Evolutionary conservation across 352 stramenopile species (phyloP).

Genomic region (Phytopythium vexans): DNA sequence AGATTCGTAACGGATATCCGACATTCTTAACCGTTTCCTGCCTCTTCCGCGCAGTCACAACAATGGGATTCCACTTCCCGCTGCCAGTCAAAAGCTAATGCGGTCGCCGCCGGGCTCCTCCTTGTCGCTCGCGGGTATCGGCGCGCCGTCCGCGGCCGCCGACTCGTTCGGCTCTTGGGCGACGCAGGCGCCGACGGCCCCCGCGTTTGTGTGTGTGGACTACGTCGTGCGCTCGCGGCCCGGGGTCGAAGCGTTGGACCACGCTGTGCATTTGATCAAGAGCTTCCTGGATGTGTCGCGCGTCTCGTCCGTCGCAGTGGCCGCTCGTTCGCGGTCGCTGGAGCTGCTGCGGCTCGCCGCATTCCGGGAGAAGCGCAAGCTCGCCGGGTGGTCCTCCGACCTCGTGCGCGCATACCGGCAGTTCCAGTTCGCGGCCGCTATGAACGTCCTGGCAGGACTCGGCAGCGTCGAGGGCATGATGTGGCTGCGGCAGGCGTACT

Average conservation of each 20-base stretch:
- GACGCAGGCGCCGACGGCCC: not conserved
- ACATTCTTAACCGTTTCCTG: not conserved
- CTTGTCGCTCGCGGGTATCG: too few species aligned
- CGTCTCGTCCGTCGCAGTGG: conserved; percentile 23
- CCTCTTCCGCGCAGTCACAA: not conserved
- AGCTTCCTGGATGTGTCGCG: conserved; percentile 26
- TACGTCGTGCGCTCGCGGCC: conserved; percentile 16
- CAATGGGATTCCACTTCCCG: not conserved
- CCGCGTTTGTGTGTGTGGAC: conserved; percentile 26
- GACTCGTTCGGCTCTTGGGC: not conserved
- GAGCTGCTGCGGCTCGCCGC: conserved; percentile 24
- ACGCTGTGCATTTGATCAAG: conserved; percentile 23
- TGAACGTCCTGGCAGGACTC: conserved; percentile 22
- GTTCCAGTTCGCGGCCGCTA: conserved; percentile 29
- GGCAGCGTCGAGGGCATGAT: conserved; percentile 18
- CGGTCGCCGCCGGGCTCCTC: too few species aligned
- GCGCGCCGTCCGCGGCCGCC: too few species aligned
- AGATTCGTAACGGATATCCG: too few species aligned
- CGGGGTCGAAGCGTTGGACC: conserved; percentile 18
- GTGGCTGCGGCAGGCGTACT: conserved; percentile 28
- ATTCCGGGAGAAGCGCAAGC: conserved; percentile 22
- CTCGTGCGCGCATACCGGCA: conserved; percentile 30
- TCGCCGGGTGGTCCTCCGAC: conserved; percentile 31
- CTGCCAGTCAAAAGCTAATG: too few species aligned
- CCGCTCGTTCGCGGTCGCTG: conserved; percentile 14